Evolutionary conservation across 306 rosid genomes (phyloP), one percentile per base, ranked within the genome.

Genomic region (Lotus japonicus): DNA sequence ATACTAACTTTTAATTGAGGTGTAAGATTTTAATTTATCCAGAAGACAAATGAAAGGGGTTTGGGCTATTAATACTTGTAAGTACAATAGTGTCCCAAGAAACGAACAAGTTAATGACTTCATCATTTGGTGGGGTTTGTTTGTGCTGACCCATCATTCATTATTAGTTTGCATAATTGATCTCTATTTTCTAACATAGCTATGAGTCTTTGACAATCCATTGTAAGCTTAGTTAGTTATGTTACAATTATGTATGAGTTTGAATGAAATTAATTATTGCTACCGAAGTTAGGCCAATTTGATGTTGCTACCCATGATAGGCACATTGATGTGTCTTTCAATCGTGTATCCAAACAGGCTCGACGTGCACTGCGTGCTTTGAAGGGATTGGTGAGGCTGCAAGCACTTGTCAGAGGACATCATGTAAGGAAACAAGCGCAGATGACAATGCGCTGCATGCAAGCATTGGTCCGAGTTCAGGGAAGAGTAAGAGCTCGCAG

Each of bases 361-460:
- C 82, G 99, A 71, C 84, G 99, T 5, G 99, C 99, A 7, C 36
- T 80, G 73, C 89, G 96, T 7, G 99, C 99, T 0, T 76, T 94
- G 79, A 94, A 94, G 77, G 99, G 97, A 18, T 55, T 94, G 18
- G 99, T 94, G 77, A 85, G 96, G 67, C 65, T 94, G 23, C 99
- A 94, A 45, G 99, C 99, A 45, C 78, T 94, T 36, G 99, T 90
- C 70, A 87, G 99, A 71, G 97, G 99, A 11, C 87, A 94, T 36
- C 90, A 90, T 50, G 99, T 94, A 41, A 58, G 99, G 11, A 94
- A 90, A 81, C 99, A 94, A 84, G 97, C 99, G 6, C 92, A 86
- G 17, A 79, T 88, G 95, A 94, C 99, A 38, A 94, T 94, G 99
- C 81, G 96, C 5, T 90, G 99, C 72, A 94, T 94, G 97, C 96